Base-by-base conservation (phyloP, 176 grass and related monocot genomes). In the Phoenix dactylifera region DNA sequence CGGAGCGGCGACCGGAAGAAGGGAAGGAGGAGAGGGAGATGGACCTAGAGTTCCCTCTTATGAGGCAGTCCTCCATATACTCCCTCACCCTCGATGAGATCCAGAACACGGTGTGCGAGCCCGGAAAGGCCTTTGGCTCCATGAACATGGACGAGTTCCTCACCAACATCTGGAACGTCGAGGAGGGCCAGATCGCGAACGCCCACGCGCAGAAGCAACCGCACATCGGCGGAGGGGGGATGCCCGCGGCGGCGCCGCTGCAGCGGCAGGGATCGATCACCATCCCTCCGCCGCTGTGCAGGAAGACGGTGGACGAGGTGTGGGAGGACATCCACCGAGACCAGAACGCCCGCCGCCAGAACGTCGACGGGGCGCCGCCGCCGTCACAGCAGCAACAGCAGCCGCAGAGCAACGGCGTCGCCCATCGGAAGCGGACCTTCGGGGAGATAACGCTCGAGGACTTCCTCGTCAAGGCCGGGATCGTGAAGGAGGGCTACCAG, bases 91-190 rank as follows among this genome's bases (percentile, higher is more conserved):
- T 92, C 16, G 93, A 92, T 50, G 84, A 98, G 76, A 76, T 98
- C 52, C 93, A 89, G 64, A 85, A 55, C 70, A 82, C 93, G 35
- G 49, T 92, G 15, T 92, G 84, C 72, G 84, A 98, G 64, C 73
- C 81, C 1, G 81, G 93, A 0, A 82, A 85, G 72, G 88, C 86
- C 25, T 88, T 98, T 52, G 93, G 82, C 16, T 92, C 87, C 63
- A 98, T 98, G 88, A 92, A 98, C 79, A 98, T 98, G 88, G 93
- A 98, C 26, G 88, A 98, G 76, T 98, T 98, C 81, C 65, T 98
- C 53, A 79, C 73, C 55, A 92, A 88, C 70, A 98, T 98, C 60
- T 92, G 93, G 87, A 98, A 92, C 62, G 93, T 74, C 16, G 84
- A 98, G 65, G 93, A 98, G 66, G 83, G 86, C 51, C 81, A 92